These are phyloP conservation scores for Coemansia sp. DNA, from an alignment of 192 early-diverging fungal species.

Conservation along the genomic window DNA sequence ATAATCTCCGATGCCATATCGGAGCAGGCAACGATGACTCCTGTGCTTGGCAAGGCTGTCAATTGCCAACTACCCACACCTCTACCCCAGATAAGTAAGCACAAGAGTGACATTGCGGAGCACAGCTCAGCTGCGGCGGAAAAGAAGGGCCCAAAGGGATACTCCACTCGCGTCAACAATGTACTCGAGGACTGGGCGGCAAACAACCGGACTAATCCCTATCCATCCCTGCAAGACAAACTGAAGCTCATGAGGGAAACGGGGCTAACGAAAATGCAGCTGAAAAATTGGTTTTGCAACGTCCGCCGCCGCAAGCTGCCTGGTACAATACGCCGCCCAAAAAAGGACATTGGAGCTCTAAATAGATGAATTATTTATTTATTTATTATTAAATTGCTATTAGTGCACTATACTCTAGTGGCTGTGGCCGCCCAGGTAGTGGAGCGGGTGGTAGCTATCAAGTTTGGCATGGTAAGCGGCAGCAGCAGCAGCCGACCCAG, in stretches of 20 bases:
- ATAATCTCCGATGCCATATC: conserved; percentile 14
- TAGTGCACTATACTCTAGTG: background rate
- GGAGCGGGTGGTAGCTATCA: conserved; percentile 13
- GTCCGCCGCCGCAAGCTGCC: conserved; percentile 46
- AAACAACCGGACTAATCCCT: conserved; percentile 26
- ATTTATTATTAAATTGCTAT: background rate
- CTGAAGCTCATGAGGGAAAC: conserved; percentile 35
- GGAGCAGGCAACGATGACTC: background rate
- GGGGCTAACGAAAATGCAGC: conserved; percentile 49
- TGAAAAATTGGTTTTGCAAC: conserved; percentile 58
- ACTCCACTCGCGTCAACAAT: conserved; percentile 17
- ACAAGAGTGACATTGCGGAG: background rate
- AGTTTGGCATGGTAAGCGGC: conserved; percentile 12
- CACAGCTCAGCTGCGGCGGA: background rate
- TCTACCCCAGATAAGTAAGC: background rate
- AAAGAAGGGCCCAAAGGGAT: conserved; percentile 17
- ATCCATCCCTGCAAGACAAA: conserved; percentile 36
- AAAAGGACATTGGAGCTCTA: background rate
- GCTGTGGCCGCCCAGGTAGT: background rate
- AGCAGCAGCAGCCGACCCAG: background rate
- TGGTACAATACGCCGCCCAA: conserved; percentile 16
- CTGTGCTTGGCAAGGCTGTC: background rate
- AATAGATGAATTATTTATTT: background rate
- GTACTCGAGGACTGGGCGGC: conserved; percentile 37
- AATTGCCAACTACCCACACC: background rate